Conservation (phyloP, 1,284 basidiomycete genomes). For the Rhodotorula sp. region DNA sequence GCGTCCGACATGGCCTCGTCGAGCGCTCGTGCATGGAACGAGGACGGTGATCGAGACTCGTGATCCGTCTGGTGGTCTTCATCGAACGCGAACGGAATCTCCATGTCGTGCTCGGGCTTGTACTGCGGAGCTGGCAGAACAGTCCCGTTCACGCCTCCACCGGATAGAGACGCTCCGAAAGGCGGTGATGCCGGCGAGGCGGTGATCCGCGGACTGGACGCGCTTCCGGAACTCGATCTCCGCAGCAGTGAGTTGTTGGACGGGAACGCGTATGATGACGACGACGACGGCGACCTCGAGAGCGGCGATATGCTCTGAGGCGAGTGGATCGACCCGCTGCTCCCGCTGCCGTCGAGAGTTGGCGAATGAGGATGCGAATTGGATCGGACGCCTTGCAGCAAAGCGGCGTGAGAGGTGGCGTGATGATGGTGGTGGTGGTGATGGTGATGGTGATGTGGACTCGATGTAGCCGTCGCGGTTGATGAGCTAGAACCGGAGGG, state of each 20-base stretch:
- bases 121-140: neutral
- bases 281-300: constrained; percentile 10
- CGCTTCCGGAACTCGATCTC: neutral
- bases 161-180: neutral
- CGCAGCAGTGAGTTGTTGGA: neutral
- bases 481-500: neutral
- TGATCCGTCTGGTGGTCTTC: neutral
- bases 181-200: neutral
- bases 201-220: neutral
- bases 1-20: neutral
- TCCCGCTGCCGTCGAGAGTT: constrained; percentile 6
- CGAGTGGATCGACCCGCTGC: neutral
- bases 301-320: constrained; percentile 5
- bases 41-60: neutral
- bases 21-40: neutral
- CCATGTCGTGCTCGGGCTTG: neutral
- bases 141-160: neutral
- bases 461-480: neutral
- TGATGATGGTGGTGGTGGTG: neutral
- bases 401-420: constrained; percentile 27
- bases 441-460: neutral
- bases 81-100: neutral
- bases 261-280: neutral
- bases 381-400: constrained; percentile 34
- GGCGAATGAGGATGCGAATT: constrained; percentile 35